A percentile compares a stretch with the other conserved stretches of the same genome.
Evolutionary conservation across 2,329 filamentous ascomycete genomes (phyloP).

Genomic region (Chaetoscypha palmicola): DNA sequence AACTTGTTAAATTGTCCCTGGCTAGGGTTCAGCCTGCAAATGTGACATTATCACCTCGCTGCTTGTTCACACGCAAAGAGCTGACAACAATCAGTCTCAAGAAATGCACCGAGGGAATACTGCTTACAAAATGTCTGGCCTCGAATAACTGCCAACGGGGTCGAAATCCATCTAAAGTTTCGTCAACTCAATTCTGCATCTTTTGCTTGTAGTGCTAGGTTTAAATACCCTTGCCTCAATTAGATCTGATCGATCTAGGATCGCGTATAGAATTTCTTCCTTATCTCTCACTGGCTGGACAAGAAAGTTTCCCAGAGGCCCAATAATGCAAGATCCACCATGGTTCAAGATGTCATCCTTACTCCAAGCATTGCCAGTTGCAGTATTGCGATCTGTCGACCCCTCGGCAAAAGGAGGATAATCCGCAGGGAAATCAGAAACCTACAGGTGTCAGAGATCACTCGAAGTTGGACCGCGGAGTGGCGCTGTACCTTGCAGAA

Average conservation of each 20-base stretch:
- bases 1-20: too few species aligned
- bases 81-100: neutral
- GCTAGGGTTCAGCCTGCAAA: constrained; percentile 1
- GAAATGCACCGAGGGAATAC: neutral
- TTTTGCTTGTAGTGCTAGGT: too few species aligned
- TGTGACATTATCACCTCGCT: constrained; percentile 2
- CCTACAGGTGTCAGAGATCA: too few species aligned
- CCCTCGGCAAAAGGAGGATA: constrained; percentile 37
- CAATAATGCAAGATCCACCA: constrained; percentile 37
- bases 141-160: constrained; percentile 35
- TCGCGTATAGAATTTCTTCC: constrained; percentile 35
- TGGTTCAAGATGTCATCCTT: constrained; percentile 35
- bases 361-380: constrained; percentile 32
- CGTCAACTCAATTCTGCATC: too few species aligned
- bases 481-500: constrained; percentile 35
- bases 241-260: constrained; percentile 31
- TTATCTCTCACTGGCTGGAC: constrained; percentile 36
- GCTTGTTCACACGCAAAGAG: constrained; percentile 4
- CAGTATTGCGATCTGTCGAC: constrained; percentile 33
- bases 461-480: too few species aligned
- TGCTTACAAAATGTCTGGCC: constrained; percentile 37
- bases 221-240: constrained; percentile 33
- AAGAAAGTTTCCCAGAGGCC: constrained; percentile 34
- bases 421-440: constrained; percentile 35
- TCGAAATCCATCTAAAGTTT: constrained; percentile 36